Conservation (phyloP, 345 rosid genomes). For the Kandelia obovata region DNA sequence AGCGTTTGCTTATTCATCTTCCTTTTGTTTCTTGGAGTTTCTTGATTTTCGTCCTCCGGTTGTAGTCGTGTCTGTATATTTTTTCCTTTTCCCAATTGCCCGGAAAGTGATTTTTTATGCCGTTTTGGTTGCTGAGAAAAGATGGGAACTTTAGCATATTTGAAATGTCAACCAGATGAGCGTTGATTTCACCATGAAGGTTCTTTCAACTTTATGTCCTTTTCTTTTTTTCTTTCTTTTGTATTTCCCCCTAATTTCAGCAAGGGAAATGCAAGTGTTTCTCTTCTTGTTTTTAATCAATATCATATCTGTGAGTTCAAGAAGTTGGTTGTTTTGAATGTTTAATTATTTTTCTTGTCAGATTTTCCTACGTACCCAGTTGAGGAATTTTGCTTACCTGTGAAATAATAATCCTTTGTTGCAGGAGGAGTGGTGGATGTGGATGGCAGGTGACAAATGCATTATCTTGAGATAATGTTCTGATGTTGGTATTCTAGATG, state of each 20-base stretch:
- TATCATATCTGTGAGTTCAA: neutral
- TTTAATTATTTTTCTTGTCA: neutral
- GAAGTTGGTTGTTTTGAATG: neutral
- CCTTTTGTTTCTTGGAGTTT: neutral
- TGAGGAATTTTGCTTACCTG: slow-evolving; percentile 1
- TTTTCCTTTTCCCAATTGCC: too few relatives aligned
- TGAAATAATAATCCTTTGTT: neutral
- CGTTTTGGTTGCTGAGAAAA: too few relatives aligned
- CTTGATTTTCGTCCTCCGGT: neutral
- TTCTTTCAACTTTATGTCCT: neutral
- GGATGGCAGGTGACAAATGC: slow-evolving; percentile 1
- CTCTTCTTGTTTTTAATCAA: too few relatives aligned
- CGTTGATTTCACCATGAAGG: neutral
- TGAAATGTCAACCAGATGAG: neutral
- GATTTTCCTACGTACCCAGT: neutral
- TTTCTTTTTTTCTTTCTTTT: neutral
- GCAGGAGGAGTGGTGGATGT: slow-evolving; percentile 8
- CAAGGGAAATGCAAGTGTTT: neutral
- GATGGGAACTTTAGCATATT: too few relatives aligned
- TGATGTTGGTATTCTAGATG: slow-evolving; percentile 38
- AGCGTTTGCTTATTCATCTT: neutral
- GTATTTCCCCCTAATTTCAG: neutral
- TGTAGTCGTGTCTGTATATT: neutral
- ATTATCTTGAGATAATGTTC: neutral
- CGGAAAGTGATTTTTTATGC: too few relatives aligned